phyloP scores from a whole-genome alignment of 768 basidiomycete genomes.

The Leccinum disarticulatum region DNA sequence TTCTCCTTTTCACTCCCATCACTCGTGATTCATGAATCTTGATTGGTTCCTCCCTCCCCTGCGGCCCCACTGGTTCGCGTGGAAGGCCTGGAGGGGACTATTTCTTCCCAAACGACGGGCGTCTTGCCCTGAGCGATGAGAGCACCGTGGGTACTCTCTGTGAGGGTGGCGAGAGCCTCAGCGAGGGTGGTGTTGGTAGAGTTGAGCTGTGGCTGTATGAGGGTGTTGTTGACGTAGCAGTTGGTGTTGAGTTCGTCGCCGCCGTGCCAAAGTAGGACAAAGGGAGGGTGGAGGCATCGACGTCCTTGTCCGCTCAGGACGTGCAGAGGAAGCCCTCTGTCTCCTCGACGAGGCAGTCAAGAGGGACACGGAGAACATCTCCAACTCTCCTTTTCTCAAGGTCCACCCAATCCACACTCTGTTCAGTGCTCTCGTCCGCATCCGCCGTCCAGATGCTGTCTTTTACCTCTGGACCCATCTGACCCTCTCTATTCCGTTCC shows the following conservation, averaged over 20 bases:
- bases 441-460: conserved; percentile 59
- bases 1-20: no score
- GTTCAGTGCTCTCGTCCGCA: conserved; percentile 47
- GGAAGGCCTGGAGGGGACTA: no score
- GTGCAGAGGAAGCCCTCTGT: conserved; percentile 48
- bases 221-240: conserved; percentile 63
- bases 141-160: conserved; percentile 54
- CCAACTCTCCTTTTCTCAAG: conserved; percentile 16
- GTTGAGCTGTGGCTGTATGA: conserved; percentile 57
- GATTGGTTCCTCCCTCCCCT: no score
- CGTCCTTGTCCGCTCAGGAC: conserved; percentile 43
- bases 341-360: conserved; percentile 45
- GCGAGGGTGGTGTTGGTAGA: conserved; percentile 52
- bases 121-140: conserved; percentile 61
- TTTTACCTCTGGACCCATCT: conserved; percentile 72
- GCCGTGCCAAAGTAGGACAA: conserved; percentile 69
- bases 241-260: conserved; percentile 77
- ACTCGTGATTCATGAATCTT: no score
- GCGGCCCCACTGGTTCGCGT: no score
- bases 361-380: conserved; percentile 15
- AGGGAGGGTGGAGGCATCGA: conserved; percentile 53
- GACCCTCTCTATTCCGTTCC: conserved; percentile 53
- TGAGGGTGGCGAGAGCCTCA: conserved; percentile 64
- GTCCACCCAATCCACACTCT: conserved; percentile 42
- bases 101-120: conserved; percentile 81